Evolutionary conservation across 2,329 filamentous ascomycete genomes (phyloP), one percentile per base, ranked within the genome.

Genomic region (Tolypocladium pustulatum): DNA sequence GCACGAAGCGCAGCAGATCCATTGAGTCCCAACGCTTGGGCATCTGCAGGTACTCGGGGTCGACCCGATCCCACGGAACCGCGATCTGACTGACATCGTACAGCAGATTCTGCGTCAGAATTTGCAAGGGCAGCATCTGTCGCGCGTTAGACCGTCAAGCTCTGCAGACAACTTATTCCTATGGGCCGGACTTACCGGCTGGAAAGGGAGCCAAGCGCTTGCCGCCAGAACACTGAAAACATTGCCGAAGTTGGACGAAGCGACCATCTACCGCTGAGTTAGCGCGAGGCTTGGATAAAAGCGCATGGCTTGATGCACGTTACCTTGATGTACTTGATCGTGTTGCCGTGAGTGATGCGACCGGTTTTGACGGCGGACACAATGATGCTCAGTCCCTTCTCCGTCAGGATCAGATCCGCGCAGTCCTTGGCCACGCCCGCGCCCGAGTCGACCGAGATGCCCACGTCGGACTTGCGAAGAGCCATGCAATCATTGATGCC

Each of bases 401-500:
- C 65, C 5, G 67, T 69, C 34, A 69, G 59, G 36, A 69, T 67
- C 32, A 69, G 56, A 30, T 69, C 67, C 3, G 67, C 67, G 22
- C 65, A 67, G 58, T 69, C 67, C 52, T 69, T 69, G 52, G 67
- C 67, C 0, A 66, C 65, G 17, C 64, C 63, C 7, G 66, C 65
- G 9, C 66, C 67, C n/a, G 66, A 68, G 54, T 69, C 65, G 6
- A 69, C 67, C 20, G 67, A 69, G 43, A 69, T 68, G 20, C 67
- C 67, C 1, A 68, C 67, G 27, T 69, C 67, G 9, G 66, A 61
- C 25, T 59, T 61, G 1, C 66, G 61, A 52, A 69, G 62, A 4
- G 67, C 67, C 20, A 69, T 63, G 59, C 67, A 68, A 59, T 69
- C 67, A 54, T 69, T 69, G 61, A 69, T 65, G 30, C 67, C 67